Percentiles rank a stretch among this genome's conserved stretches.
phyloP scores from a whole-genome alignment of 768 basidiomycete species.

The Mycena floridula region DNA sequence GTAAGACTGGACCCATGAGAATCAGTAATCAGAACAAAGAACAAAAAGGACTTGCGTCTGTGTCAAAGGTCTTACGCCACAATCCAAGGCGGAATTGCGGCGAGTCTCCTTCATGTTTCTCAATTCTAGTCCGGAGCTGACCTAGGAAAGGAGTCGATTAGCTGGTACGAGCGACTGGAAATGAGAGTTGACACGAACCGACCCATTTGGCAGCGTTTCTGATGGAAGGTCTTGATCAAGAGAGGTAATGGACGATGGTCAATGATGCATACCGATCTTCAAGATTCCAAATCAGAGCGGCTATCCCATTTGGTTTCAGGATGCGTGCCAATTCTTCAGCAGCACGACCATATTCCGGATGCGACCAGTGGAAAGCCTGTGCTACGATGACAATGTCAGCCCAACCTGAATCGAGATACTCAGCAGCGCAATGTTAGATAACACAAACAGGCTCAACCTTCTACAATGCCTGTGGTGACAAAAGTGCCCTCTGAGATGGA shows the following conservation, averaged over 20 bases:
- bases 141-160: too few species aligned
- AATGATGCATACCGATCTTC: slow-evolving; percentile 58
- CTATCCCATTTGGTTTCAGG: slow-evolving; percentile 66
- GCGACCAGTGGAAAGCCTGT: slow-evolving; percentile 94
- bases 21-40: too few species aligned
- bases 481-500: slow-evolving; percentile 64
- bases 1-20: too few species aligned
- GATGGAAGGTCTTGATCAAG: too few species aligned
- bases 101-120: slow-evolving; percentile 61
- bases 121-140: slow-evolving; percentile 61
- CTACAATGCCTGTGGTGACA: slow-evolving; percentile 49
- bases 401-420: too few species aligned
- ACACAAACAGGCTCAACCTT: slow-evolving; percentile 75
- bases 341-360: slow-evolving; percentile 70
- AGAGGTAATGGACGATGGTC: too few species aligned
- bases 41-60: too few species aligned
- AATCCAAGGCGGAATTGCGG: slow-evolving; percentile 78
- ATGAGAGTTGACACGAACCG: too few species aligned
- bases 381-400: too few species aligned
- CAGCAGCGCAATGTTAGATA: too few species aligned
- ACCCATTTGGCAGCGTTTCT: slow-evolving; percentile 71
- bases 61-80: slow-evolving; percentile 70
- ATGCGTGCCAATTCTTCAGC: slow-evolving; percentile 73
- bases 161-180: too few species aligned
- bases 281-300: slow-evolving; percentile 85